A percentile compares a stretch with the other conserved stretches of the same genome.
These are phyloP conservation scores for Aspergillus aculeatus DNA, from an alignment of 2,329 filamentous ascomycete genomes.

Conservation along the genomic window DNA sequence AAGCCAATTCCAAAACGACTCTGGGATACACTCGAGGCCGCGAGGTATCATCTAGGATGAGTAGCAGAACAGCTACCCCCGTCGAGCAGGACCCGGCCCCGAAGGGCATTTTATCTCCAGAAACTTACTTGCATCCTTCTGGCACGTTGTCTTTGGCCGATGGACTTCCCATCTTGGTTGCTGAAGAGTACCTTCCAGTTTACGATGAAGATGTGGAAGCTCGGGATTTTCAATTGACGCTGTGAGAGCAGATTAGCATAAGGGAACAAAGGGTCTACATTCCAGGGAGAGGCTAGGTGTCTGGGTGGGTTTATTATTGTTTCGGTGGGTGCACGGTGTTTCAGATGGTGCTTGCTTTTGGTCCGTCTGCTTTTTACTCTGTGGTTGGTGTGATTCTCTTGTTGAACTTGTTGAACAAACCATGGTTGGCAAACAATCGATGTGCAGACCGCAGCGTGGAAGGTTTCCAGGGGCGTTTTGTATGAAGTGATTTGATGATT, in stretches of 20 bases:
- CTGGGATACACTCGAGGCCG: constrained; percentile 83
- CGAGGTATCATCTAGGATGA: constrained; percentile 31
- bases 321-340: not conserved
- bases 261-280: not conserved
- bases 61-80: constrained; percentile 25
- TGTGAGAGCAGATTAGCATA: constrained; percentile 23
- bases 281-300: not conserved
- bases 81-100: constrained; percentile 23
- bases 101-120: constrained; percentile 38
- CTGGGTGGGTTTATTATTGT: not conserved
- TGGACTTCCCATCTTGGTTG: constrained; percentile 32
- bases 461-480: not conserved
- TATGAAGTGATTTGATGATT: constrained; percentile 2
- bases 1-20: constrained; percentile 72
- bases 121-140: constrained; percentile 44
- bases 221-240: constrained; percentile 41
- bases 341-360: not conserved
- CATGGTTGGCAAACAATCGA: not conserved
- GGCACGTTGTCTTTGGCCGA: constrained; percentile 42
- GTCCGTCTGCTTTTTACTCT: not conserved
- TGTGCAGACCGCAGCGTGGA: not conserved
- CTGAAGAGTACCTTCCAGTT: constrained; percentile 37
- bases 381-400: not conserved
- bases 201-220: constrained; percentile 41
- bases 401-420: not conserved